Base-by-base conservation (phyloP, 2,329 filamentous ascomycete genomes). In the Alternaria triticina region DNA sequence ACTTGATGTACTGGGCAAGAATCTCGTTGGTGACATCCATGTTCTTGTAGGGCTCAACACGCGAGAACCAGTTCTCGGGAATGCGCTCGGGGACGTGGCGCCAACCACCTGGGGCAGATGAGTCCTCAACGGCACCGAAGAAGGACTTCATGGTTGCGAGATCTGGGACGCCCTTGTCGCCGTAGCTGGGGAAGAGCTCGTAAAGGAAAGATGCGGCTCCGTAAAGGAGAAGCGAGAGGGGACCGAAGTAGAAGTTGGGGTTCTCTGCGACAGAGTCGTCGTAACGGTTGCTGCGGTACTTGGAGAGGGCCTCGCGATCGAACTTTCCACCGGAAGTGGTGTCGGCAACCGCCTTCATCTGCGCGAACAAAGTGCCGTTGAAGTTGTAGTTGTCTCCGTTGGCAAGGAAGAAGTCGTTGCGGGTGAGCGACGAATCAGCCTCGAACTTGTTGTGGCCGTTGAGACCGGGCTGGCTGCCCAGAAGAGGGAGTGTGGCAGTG, bases 381-480 rank as follows among this genome's bases (percentile, higher is more conserved):
- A 83, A 83, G 8, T 54, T 72, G 71, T 76, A 82, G 59, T 79
- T 74, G 63, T 81, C 79, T 7, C 74, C 76, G 33, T 70, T 67
- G 61, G 67, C 61, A 28, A 74, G 68, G 72, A 81, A 81, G 71
- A 74, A 83, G 65, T 83, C 81, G 56, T 79, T 80, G 20, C 81
- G 76, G 4, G 81, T 82, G 13, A 82, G 73, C 13, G 80, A 82
- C 3, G 80, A 71, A 59, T 83, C 79, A 7, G 59, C 61, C 57
- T 83, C 81, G 56, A 82, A 83, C 70, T 83, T 83, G 64, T 83
- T 82, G 70, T 83, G 82, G 28, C 77, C 81, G 36, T 82, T 77
- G 8, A 83, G 74, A 54, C 82, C 82, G 10, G 80, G 81, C 68
- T 83, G 76, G 30, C 68, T 70, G 49, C 81, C 82, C 6, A 74